A percentile compares a stretch with the other conserved stretches of the same genome.
Conservation (phyloP, 495 filamentous ascomycete genomes). For the Tuber melanosporum region DNA sequence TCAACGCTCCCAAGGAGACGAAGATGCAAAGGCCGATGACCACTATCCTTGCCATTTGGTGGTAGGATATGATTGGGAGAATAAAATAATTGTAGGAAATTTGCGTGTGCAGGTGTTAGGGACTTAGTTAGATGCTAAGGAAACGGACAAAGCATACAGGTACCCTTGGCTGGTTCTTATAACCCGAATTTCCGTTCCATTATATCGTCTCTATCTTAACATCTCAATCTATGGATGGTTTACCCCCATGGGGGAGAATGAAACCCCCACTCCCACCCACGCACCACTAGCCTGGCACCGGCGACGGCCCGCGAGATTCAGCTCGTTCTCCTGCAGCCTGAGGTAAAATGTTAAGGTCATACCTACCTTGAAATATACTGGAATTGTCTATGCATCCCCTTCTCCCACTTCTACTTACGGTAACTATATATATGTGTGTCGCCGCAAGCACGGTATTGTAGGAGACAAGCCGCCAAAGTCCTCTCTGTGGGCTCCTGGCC, state of each 20-base stretch:
- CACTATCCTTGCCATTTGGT: slow-evolving; percentile 29
- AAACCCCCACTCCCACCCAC: slow-evolving; percentile 13
- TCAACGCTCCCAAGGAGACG: slow-evolving; percentile 31
- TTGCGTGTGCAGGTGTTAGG: slow-evolving; percentile 9
- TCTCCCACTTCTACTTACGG: not conserved
- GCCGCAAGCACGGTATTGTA: not conserved
- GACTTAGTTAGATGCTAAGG: slow-evolving; percentile 16
- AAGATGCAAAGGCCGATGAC: slow-evolving; percentile 26
- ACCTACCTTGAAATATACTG: not conserved
- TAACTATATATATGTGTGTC: not conserved
- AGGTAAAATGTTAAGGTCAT: not conserved
- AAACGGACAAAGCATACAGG: slow-evolving; percentile 3
- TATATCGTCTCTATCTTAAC: not conserved
- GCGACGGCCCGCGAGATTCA: slow-evolving; percentile 16
- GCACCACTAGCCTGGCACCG: slow-evolving; percentile 10
- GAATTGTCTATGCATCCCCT: no score
- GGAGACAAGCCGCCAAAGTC: not conserved
- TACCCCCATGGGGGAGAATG: slow-evolving; percentile 16
- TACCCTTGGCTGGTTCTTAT: not conserved
- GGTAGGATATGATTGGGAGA: not conserved
- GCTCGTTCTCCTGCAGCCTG: not conserved
- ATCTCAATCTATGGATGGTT: slow-evolving; percentile 13
- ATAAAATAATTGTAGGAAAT: not conserved
- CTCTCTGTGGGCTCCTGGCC: not conserved
- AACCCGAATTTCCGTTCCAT: not conserved